These are phyloP conservation scores for Phylloporus arenicola DNA, from an alignment of 768 basidiomycete species.

Conservation along the genomic window DNA sequence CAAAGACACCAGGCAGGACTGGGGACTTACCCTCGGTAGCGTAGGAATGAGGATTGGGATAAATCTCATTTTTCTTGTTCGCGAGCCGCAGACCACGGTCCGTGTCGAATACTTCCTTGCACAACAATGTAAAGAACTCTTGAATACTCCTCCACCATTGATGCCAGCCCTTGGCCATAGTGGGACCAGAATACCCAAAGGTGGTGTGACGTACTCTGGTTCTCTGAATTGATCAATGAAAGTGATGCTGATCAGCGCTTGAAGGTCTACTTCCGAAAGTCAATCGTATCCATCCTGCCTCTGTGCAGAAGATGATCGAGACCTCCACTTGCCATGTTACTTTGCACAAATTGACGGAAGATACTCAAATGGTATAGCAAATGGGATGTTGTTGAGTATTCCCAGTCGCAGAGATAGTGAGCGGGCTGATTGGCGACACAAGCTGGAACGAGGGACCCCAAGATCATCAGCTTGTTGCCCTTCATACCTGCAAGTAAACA, in stretches of 20 bases:
- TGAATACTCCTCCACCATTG: slow-evolving; percentile 96
- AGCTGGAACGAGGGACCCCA: slow-evolving; percentile 30
- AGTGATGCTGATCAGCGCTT: slow-evolving; percentile 78
- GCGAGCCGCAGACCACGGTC: slow-evolving; percentile 91
- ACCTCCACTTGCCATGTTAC: slow-evolving; percentile 41
- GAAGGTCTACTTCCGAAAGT: slow-evolving; percentile 72
- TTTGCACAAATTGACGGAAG: slow-evolving; percentile 77
- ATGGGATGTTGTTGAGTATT: slow-evolving; percentile 92
- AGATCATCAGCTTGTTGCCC: slow-evolving; percentile 48
- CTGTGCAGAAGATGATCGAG: slow-evolving; percentile 13
- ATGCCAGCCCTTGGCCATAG: slow-evolving; percentile 64
- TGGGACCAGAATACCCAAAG: slow-evolving; percentile 2
- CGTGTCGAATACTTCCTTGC: slow-evolving; percentile 92
- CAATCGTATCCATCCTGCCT: slow-evolving; percentile 78
- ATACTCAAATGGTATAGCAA: slow-evolving; percentile 91
- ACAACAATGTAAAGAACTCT: slow-evolving; percentile 90
- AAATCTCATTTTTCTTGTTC: slow-evolving; percentile 88
- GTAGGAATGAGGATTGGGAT: slow-evolving; percentile 90
- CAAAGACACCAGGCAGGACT: background rate
- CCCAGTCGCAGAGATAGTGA: slow-evolving; percentile 72
- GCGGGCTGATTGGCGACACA: slow-evolving; percentile 66
- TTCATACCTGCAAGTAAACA: slow-evolving; percentile 45
- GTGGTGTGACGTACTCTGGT: slow-evolving; percentile 57
- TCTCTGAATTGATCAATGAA: slow-evolving; percentile 89
- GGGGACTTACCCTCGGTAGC: slow-evolving; percentile 69